Conservation (phyloP, 1,284 basidiomycete genomes). For the Xerocomus amazonicus region DNA sequence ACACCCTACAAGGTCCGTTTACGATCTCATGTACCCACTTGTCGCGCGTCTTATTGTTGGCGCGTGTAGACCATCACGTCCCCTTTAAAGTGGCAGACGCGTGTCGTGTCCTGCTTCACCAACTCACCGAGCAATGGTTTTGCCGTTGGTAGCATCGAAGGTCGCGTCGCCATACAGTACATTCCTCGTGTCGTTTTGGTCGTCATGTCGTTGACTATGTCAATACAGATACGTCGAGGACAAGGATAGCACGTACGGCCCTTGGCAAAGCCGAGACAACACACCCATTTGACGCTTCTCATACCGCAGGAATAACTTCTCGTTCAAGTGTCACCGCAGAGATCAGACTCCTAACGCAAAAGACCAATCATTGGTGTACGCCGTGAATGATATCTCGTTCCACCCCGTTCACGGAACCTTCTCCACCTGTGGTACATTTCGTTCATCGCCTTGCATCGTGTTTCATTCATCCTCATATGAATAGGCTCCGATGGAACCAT, state of each 20-base stretch:
- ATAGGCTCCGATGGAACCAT: slow-evolving; percentile 75
- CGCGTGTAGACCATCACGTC: slow-evolving; percentile 65
- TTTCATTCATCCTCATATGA: slow-evolving; percentile 10
- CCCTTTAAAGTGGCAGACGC: slow-evolving; percentile 93
- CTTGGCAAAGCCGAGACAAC: not conserved
- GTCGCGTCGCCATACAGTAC: slow-evolving; percentile 93
- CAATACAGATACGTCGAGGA: slow-evolving; percentile 72
- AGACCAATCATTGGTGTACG: slow-evolving; percentile 79
- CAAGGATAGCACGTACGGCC: slow-evolving; percentile 60
- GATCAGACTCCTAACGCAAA: slow-evolving; percentile 63
- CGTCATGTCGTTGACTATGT: slow-evolving; percentile 4
- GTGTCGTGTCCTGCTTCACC: slow-evolving; percentile 85
- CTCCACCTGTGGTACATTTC: slow-evolving; percentile 78
- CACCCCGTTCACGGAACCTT: slow-evolving; percentile 93
- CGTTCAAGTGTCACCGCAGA: slow-evolving; percentile 93
- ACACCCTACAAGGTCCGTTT: slow-evolving; percentile 63
- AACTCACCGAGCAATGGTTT: slow-evolving; percentile 69
- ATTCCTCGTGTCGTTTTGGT: slow-evolving; percentile 24
- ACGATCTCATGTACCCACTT: slow-evolving; percentile 2
- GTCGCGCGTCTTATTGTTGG: slow-evolving; percentile 1
- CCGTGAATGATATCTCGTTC: slow-evolving; percentile 91
- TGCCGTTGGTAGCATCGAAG: slow-evolving; percentile 93
- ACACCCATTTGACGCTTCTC: slow-evolving; percentile 13
- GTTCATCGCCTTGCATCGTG: slow-evolving; percentile 24
- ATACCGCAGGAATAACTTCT: slow-evolving; percentile 74